phyloP scores from a whole-genome alignment of 768 basidiomycete genomes.

The Podaxis sp. region DNA sequence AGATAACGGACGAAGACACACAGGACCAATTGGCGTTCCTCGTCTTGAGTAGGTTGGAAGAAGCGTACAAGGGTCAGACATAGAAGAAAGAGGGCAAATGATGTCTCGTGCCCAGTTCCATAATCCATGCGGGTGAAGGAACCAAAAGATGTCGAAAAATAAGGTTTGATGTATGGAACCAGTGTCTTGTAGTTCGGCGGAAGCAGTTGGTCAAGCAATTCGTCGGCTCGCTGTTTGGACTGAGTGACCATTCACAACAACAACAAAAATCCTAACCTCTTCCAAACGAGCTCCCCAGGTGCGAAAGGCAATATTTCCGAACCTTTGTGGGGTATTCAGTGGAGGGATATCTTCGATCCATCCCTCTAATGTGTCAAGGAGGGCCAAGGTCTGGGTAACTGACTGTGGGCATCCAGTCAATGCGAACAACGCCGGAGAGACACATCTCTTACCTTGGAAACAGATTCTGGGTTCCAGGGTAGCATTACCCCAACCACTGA shows the following conservation, averaged over 20 bases:
- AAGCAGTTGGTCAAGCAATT: conserved; percentile 50
- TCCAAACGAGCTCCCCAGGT: conserved; percentile 79
- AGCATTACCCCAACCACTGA: conserved; percentile 69
- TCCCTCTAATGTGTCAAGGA: conserved; percentile 64
- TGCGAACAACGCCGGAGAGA: neutral
- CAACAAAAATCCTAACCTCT: conserved; percentile 48
- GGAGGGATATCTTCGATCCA: conserved; percentile 88
- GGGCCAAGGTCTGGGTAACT: conserved; percentile 42
- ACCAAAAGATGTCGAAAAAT: conserved; percentile 83
- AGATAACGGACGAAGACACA: conserved; percentile 77
- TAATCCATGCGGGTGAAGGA: conserved; percentile 92
- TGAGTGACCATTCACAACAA: conserved; percentile 14
- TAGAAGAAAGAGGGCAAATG: conserved; percentile 79
- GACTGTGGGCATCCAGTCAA: conserved; percentile 35
- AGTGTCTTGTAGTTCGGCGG: conserved; percentile 40
- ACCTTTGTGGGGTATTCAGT: conserved; percentile 73
- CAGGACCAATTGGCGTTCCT: conserved; percentile 64
- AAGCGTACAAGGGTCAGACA: conserved; percentile 70
- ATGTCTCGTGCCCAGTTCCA: conserved; percentile 94
- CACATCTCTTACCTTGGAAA: conserved; percentile 34
- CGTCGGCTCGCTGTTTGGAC: conserved; percentile 49
- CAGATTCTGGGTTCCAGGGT: conserved; percentile 35
- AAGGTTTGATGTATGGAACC: conserved; percentile 71
- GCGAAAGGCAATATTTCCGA: conserved; percentile 90
- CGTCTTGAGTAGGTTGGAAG: conserved; percentile 52